Evolutionary conservation across 352 stramenopile genomes (phyloP), one percentile per base, ranked within the genome.

Genomic region (Pythium sp.): DNA sequence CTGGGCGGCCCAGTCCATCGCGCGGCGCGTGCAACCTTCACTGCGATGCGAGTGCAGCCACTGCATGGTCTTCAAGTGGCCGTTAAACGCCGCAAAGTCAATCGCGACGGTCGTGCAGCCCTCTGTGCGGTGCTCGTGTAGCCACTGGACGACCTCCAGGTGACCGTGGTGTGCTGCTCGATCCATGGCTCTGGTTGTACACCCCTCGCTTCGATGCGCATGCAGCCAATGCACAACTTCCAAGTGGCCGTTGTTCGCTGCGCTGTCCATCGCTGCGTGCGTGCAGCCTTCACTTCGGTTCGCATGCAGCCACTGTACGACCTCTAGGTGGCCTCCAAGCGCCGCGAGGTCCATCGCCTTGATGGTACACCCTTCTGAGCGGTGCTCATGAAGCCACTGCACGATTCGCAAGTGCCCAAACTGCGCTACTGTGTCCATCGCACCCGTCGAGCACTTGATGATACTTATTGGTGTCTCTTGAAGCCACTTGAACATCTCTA

Each of bases 11-110:
- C 41, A n/a, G 57, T 62, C 57, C 34, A 62, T 62, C 36, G 57
- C 57, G 12, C 43, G 32, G 2, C 32, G 24, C 15, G 57, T 63
- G 24, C 57, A 63, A 5, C 57, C 57, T 20, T 63, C 61, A 20
- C 11, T 58, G n/a, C 49, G 47, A 46, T 53, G 30, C 9, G 32
- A 20, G 11, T 66, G 61, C 8, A 66, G 11, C 61, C 61, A 66
- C 61, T 58, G 30, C 18, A 66, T 15, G 2, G 58, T 32, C 61
- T 60, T 32, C 11, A 66, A 15, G 9, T 57, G 53, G 20, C 30
- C 32, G 24, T 32, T 58, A 12, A 32, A 18, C 6, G 59, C 59
- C 5, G 61, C 43, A 51, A 30, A 34, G 20, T 59, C 47, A 49
- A 66, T 59, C 15, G 47, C 61, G 30, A 47, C 46, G 1, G 47